A percentile compares a stretch with the other conserved stretches of the same genome.
phyloP scores from a whole-genome alignment of 1,284 basidiomycete species.

The Tylopilus sp. region DNA sequence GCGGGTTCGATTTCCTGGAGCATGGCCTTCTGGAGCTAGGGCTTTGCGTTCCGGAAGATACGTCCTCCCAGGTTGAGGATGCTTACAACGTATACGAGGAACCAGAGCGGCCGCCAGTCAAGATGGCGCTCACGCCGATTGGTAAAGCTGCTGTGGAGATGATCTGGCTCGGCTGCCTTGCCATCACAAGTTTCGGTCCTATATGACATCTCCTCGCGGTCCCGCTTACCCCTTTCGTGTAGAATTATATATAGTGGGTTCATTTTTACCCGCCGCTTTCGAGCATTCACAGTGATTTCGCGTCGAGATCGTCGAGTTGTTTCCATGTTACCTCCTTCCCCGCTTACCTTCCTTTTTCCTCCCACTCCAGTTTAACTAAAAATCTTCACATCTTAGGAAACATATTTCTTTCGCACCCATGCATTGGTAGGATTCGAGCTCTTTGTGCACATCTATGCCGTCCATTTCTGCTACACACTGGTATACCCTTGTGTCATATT shows the following conservation, averaged over 20 bases:
- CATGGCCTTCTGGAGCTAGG: slow-evolving; percentile 68
- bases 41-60: slow-evolving; percentile 41
- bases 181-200: slow-evolving; percentile 63
- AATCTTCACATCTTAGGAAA: slow-evolving; percentile 12
- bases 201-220: slow-evolving; percentile 8
- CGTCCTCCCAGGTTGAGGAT: slow-evolving; percentile 6
- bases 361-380: background rate
- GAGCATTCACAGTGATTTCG: slow-evolving; percentile 2
- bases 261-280: slow-evolving; percentile 2
- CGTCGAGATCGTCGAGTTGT: slow-evolving; percentile 1
- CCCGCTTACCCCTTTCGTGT: slow-evolving; percentile 8
- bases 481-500: slow-evolving; percentile 17
- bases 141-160: slow-evolving; percentile 76
- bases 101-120: slow-evolving; percentile 29
- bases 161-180: slow-evolving; percentile 76
- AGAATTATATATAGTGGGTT: slow-evolving; percentile 6
- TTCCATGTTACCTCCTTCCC: background rate
- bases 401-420: slow-evolving; percentile 10
- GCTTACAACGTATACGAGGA: slow-evolving; percentile 38
- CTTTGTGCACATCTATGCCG: slow-evolving; percentile 20
- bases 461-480: background rate
- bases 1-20: slow-evolving; percentile 64
- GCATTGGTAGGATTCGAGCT: slow-evolving; percentile 27
- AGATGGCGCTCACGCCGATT: slow-evolving; percentile 54
- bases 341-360: background rate